Percentiles rank a stretch among this genome's conserved stretches.
phyloP scores from a whole-genome alignment of 768 basidiomycete species.

The Pisolithus sp. region DNA sequence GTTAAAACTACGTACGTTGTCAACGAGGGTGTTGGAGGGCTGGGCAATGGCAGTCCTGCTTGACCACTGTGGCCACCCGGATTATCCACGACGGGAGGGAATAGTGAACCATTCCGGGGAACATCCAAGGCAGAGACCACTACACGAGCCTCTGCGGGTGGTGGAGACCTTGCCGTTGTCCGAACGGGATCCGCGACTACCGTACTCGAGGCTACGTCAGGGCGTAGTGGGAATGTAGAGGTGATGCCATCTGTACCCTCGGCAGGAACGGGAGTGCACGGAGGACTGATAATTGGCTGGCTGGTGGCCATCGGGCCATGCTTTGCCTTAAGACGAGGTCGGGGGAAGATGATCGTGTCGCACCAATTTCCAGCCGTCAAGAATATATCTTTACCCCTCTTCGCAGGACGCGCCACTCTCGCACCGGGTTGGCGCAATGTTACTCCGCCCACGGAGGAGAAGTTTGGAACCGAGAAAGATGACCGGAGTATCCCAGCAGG shows the following conservation, averaged over 20 bases:
- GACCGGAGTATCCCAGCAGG: slow-evolving; percentile 33
- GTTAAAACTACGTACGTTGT: slow-evolving; percentile 28
- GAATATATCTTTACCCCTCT: slow-evolving; percentile 56
- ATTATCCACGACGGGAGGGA: background rate
- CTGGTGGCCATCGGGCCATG: slow-evolving; percentile 22
- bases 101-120: slow-evolving; percentile 9
- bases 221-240: slow-evolving; percentile 11
- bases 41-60: slow-evolving; percentile 53
- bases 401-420: slow-evolving; percentile 16
- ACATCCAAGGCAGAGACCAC: slow-evolving; percentile 14
- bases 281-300: slow-evolving; percentile 43
- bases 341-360: slow-evolving; percentile 70
- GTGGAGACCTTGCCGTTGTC: background rate
- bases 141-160: background rate
- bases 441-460: slow-evolving; percentile 27
- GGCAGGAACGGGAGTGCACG: slow-evolving; percentile 35
- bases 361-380: slow-evolving; percentile 76
- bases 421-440: slow-evolving; percentile 11
- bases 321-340: slow-evolving; percentile 60
- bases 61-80: slow-evolving; percentile 9
- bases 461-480: slow-evolving; percentile 63
- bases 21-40: slow-evolving; percentile 51
- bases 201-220: slow-evolving; percentile 15
- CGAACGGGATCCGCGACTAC: slow-evolving; percentile 2
- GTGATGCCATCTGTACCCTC: slow-evolving; percentile 2